Conservation (phyloP, 2,329 filamentous ascomycete species). For the Ophiocordyceps robertsii region DNA sequence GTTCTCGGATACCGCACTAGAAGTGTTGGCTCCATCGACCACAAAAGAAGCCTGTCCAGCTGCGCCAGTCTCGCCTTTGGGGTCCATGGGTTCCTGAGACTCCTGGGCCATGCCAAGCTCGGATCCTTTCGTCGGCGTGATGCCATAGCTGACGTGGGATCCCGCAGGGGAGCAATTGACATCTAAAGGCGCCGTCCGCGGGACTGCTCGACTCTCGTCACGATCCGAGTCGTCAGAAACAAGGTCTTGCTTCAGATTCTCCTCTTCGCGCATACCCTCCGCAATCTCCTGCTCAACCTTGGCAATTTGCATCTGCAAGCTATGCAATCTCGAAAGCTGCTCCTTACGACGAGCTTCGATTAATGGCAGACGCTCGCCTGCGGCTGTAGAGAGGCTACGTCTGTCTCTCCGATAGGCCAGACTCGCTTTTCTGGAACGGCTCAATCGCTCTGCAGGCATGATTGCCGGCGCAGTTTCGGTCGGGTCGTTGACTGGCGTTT, state of each 20-base stretch:
- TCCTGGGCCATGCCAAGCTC: no score
- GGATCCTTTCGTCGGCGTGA: no score
- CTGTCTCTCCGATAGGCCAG: constrained; percentile 3
- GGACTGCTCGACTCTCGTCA: constrained; percentile 2
- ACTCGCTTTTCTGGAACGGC: no score
- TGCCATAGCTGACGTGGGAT: no score
- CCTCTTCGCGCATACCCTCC: constrained; percentile 20
- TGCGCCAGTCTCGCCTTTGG: no score
- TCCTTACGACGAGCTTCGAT: constrained; percentile 21
- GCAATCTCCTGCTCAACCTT: constrained; percentile 35
- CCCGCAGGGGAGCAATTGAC: not conserved
- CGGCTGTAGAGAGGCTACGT: constrained; percentile 17
- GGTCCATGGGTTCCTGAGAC: no score
- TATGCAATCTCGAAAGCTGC: constrained; percentile 31
- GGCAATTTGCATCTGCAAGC: constrained; percentile 31
- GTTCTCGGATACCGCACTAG: no score
- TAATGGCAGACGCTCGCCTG: constrained; percentile 22
- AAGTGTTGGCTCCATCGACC: no score
- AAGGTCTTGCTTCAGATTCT: constrained; percentile 17
- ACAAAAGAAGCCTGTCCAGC: no score
- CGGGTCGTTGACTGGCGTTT: not conserved
- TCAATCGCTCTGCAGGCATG: not conserved
- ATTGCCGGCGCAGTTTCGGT: not conserved
- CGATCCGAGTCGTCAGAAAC: constrained; percentile 7
- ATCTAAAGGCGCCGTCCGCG: not conserved